phyloP scores from a whole-genome alignment of 1,284 basidiomycete species.

The Cutaneotrichosporon dermatis region DNA sequence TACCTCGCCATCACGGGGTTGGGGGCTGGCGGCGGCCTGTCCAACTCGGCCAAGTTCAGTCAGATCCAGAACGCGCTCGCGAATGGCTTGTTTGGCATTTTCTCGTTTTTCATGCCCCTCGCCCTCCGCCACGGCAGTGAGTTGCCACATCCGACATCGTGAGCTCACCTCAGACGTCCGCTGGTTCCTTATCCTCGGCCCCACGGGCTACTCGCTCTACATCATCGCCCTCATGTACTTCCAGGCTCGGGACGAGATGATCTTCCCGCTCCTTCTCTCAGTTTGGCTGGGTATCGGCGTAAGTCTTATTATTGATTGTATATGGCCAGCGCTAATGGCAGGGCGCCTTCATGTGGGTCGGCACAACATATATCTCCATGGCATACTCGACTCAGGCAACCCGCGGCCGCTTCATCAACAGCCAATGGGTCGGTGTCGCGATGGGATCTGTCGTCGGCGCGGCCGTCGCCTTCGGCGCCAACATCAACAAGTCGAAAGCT shows the following conservation, averaged over 20 bases:
- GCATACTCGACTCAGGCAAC: background rate
- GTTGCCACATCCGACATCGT: background rate
- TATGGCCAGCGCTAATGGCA: background rate
- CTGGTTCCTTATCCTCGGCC: slow-evolving; percentile 3
- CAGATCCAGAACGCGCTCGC: slow-evolving; percentile 1
- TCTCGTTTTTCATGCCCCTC: slow-evolving; percentile 1
- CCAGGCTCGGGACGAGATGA: slow-evolving; percentile 1
- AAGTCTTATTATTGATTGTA: background rate
- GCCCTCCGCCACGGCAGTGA: slow-evolving; percentile 1
- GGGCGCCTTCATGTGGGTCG: background rate
- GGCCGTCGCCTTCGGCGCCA: slow-evolving; percentile 2
- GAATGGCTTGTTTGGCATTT: slow-evolving; percentile 1
- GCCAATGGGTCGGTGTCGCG: slow-evolving; percentile 2
- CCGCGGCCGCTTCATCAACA: slow-evolving; percentile 5
- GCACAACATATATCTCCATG: slow-evolving; percentile 5
- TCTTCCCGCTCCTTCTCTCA: background rate
- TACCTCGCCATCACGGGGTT: slow-evolving; percentile 3
- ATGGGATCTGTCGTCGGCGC: background rate
- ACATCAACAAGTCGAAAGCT: slow-evolving; percentile 2
- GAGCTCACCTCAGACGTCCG: background rate
- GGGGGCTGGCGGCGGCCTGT: background rate
- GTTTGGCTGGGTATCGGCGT: background rate
- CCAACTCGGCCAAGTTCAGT: background rate
- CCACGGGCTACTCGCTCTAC: slow-evolving; percentile 3
- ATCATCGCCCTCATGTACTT: slow-evolving; percentile 7